These are phyloP conservation scores for Trametes polyzona DNA, from an alignment of 1,284 basidiomycete genomes.

Conservation along the genomic window DNA sequence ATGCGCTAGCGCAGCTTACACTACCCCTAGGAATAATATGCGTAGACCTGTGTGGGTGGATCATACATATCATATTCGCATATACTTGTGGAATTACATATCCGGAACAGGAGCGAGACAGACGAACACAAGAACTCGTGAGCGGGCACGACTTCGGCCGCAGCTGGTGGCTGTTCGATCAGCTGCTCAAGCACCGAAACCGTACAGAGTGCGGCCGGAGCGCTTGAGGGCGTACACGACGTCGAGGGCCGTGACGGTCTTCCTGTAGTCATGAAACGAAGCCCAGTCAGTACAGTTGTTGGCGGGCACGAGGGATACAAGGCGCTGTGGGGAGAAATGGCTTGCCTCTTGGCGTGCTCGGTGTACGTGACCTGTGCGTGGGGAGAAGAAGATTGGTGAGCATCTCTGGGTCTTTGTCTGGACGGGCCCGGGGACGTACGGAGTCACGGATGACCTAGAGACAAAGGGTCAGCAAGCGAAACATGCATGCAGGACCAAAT, in stretches of 20 bases:
- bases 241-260: constrained; percentile 84
- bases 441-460: constrained; percentile 78
- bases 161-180: neutral
- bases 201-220: constrained; percentile 80
- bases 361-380: constrained; percentile 73
- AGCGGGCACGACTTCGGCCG: neutral
- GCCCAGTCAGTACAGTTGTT: neutral
- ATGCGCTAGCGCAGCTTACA: neutral
- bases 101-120: neutral
- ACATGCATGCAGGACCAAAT: neutral
- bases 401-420: neutral
- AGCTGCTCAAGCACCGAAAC: constrained; percentile 63
- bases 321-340: constrained; percentile 5
- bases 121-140: neutral
- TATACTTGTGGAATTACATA: constrained; percentile 18
- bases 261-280: constrained; percentile 46
- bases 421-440: constrained; percentile 20
- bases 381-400: constrained; percentile 10
- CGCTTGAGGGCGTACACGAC: constrained; percentile 87
- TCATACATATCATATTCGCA: constrained; percentile 19
- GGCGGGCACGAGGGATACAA: neutral
- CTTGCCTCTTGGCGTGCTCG: constrained; percentile 82
- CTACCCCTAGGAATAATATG: neutral
- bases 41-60: neutral
- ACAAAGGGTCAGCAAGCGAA: constrained; percentile 8